Conservation (phyloP, 2,329 filamentous ascomycete species). For the Tolypocladium cylindrosporum region DNA sequence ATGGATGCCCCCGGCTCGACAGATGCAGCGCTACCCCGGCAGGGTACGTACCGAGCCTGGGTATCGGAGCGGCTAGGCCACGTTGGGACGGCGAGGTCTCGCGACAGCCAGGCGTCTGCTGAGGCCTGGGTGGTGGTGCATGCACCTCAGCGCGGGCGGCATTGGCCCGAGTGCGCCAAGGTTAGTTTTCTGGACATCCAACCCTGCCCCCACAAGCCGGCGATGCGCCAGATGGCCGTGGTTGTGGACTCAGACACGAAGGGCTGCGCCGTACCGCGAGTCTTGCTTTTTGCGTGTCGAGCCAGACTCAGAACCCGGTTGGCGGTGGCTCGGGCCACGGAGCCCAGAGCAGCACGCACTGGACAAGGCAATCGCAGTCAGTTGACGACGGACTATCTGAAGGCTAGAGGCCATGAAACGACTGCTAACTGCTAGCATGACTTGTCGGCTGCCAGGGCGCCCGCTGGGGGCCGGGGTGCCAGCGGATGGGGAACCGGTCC, state of each 20-base stretch:
- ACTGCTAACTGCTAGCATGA: neutral
- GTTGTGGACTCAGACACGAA: neutral
- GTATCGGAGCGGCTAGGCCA: conserved; percentile 10
- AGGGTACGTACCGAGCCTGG: conserved; percentile 2
- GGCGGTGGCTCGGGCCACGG: neutral
- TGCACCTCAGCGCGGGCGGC: too few relatives aligned
- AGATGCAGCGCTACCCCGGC: neutral
- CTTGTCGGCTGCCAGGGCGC: neutral
- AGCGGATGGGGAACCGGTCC: neutral
- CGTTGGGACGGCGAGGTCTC: neutral
- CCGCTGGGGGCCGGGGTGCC: neutral
- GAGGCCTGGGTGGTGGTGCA: neutral
- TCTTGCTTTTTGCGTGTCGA: neutral
- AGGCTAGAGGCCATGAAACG: neutral
- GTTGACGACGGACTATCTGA: neutral
- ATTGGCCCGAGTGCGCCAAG: neutral
- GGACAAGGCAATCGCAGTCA: too few relatives aligned
- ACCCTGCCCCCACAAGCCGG: neutral
- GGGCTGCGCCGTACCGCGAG: neutral
- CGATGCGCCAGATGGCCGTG: too few relatives aligned
- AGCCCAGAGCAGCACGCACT: too few relatives aligned
- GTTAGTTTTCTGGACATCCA: neutral
- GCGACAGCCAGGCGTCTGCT: neutral
- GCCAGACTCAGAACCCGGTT: too few relatives aligned
- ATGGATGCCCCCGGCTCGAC: neutral